Evolutionary conservation across 768 basidiomycete species (phyloP), one percentile per base, ranked within the genome.

Genomic region (Tricholoma sp.): DNA sequence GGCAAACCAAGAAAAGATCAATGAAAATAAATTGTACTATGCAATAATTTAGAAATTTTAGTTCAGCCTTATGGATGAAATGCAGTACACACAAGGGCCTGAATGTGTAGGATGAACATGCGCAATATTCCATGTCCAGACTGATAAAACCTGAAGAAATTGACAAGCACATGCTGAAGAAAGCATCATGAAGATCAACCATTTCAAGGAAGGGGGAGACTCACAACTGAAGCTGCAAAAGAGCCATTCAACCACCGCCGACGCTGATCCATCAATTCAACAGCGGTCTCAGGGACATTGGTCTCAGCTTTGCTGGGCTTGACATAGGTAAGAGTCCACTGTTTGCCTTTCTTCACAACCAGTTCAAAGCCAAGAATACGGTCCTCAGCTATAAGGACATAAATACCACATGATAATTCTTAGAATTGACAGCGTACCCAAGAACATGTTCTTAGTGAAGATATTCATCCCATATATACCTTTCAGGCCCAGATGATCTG

Each of bases 331-430:
- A 98, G 74, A 2, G 88, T 91, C 96, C 96, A 98, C 59, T 81
- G 77, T 61, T 92, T 91, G 43, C 82, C 81, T 1, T 82, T 85
- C 72, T 98, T 98, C 10, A 95, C 94, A 19, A 95, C 94, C 54
- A 98, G 79, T 70, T 98, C 95, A 73, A 98, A 98, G 73, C 95
- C 97, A 24, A 98, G 80, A 62, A 98, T 98, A 77, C 95, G 91
- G 77, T 96, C 94, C 74, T 95, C 94, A 56, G 93, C 93, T 76
- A 46, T 24, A 59, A 37, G 27, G 9, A 56, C 24, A 56, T 46
- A 8, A 65, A 29, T 57, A 41, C 14, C 32, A 11, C 50, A 7
- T 4, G 53, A 43, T 29, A 46, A n/a, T 18, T 7, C 10, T 3
- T 4, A 45, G 2, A 22, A 12, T 3, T n/a, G 29, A 14, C 29